A percentile compares a stretch with the other conserved stretches of the same genome.
Conservation (phyloP, 2,329 filamentous ascomycete genomes). For the Apiospora koreana region DNA sequence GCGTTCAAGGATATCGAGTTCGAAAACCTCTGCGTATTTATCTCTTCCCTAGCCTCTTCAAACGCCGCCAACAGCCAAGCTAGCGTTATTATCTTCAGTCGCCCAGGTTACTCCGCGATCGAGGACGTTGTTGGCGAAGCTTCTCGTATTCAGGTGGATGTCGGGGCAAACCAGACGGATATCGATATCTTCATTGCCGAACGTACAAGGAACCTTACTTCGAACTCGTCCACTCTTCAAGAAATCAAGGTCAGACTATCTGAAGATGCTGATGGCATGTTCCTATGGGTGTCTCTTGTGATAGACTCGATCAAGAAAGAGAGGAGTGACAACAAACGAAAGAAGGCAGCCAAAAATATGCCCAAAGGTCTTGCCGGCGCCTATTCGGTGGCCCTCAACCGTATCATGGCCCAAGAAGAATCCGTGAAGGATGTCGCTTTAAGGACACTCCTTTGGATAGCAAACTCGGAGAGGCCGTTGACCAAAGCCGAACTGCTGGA, state of each 20-base stretch:
- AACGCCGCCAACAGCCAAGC: too few relatives aligned
- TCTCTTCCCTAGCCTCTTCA: neutral
- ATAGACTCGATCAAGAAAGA: neutral
- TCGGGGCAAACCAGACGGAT: neutral
- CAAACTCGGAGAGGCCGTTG: neutral
- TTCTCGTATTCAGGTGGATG: neutral
- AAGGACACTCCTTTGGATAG: neutral
- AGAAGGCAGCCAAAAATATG: neutral
- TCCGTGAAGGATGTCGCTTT: neutral
- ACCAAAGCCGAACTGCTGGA: neutral
- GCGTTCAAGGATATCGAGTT: neutral
- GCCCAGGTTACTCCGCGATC: neutral
- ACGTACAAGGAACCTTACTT: neutral
- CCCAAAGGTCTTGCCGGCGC: neutral
- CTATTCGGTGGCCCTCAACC: neutral
- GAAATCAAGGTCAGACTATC: neutral
- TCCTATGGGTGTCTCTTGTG: neutral
- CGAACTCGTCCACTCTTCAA: neutral
- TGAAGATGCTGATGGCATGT: neutral
- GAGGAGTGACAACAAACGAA: neutral
- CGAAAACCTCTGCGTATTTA: neutral
- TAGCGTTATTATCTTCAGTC: neutral
- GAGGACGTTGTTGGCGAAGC: neutral
- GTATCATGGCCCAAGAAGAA: neutral
- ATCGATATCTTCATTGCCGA: neutral